These are phyloP conservation scores for Dothideomycetes sp. DNA, from an alignment of 2,329 filamentous ascomycete genomes.

Conservation along the genomic window DNA sequence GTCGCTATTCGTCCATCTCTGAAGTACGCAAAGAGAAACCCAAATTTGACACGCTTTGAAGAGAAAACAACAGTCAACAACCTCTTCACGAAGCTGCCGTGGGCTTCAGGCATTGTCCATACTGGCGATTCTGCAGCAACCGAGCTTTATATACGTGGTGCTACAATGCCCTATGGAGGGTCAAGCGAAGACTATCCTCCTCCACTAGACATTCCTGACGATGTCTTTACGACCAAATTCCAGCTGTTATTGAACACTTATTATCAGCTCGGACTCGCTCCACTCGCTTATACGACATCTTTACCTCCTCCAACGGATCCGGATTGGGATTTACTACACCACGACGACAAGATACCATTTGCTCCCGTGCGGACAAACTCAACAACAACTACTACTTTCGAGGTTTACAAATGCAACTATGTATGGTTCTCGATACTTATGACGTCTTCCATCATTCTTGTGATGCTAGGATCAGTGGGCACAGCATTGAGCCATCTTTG, in stretches of 20 bases:
- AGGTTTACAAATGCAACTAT: constrained; percentile 24
- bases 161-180: constrained; percentile 5
- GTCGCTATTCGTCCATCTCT: constrained; percentile 4
- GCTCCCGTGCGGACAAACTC: constrained; percentile 23
- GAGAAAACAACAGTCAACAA: neutral
- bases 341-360: constrained; percentile 15
- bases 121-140: constrained; percentile 3
- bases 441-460: constrained; percentile 16
- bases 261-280: constrained; percentile 23
- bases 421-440: constrained; percentile 25
- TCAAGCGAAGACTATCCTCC: neutral
- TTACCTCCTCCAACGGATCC: constrained; percentile 11
- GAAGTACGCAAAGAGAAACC: constrained; percentile 1
- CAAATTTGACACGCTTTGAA: constrained; percentile 10
- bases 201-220: neutral
- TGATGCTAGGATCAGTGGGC: constrained; percentile 18
- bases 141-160: constrained; percentile 8
- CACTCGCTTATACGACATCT: constrained; percentile 22
- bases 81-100: constrained; percentile 5
- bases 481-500: constrained; percentile 23
- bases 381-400: constrained; percentile 8
- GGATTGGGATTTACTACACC: neutral
- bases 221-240: constrained; percentile 20
- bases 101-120: constrained; percentile 9
- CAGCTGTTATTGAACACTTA: constrained; percentile 25